These are phyloP conservation scores for Colletotrichum navitas DNA, from an alignment of 2,329 filamentous ascomycete genomes.

Conservation along the genomic window DNA sequence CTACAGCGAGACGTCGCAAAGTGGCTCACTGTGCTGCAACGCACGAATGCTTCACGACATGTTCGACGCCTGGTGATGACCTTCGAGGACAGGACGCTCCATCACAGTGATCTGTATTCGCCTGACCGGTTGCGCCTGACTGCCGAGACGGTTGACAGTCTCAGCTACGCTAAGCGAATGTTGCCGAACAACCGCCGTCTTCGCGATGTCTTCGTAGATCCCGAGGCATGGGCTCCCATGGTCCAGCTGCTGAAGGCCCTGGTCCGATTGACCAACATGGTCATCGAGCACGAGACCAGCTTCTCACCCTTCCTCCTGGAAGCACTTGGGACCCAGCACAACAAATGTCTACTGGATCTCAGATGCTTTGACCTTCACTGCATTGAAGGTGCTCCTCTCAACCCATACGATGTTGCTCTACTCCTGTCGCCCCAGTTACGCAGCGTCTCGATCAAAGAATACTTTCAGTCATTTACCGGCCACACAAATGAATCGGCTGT, in stretches of 20 bases:
- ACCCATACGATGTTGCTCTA: slow-evolving; percentile 9
- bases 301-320: slow-evolving; percentile 13
- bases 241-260: slow-evolving; percentile 1
- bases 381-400: background rate
- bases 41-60: slow-evolving; percentile 13
- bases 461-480: slow-evolving; percentile 9
- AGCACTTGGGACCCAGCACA: background rate
- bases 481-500: slow-evolving; percentile 13
- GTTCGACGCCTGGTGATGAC: slow-evolving; percentile 9
- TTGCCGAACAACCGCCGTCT: slow-evolving; percentile 7
- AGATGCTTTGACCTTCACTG: background rate
- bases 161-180: slow-evolving; percentile 3
- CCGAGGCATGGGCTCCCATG: slow-evolving; percentile 12
- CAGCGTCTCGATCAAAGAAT: slow-evolving; percentile 18
- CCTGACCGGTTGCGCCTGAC: background rate
- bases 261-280: background rate
- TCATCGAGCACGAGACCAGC: slow-evolving; percentile 18
- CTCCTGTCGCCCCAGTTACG: slow-evolving; percentile 12
- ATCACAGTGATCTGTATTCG: slow-evolving; percentile 18
- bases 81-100: slow-evolving; percentile 10
- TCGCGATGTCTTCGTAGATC: slow-evolving; percentile 17
- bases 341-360: slow-evolving; percentile 13
- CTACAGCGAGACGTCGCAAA: slow-evolving; percentile 5
- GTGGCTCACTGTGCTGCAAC: slow-evolving; percentile 6
- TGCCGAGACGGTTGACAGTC: background rate